Percentiles rank a stretch among this genome's conserved stretches.
Evolutionary conservation across 2,329 filamentous ascomycete species (phyloP).

Genomic region (Arthrobotrys sphaeroides): DNA sequence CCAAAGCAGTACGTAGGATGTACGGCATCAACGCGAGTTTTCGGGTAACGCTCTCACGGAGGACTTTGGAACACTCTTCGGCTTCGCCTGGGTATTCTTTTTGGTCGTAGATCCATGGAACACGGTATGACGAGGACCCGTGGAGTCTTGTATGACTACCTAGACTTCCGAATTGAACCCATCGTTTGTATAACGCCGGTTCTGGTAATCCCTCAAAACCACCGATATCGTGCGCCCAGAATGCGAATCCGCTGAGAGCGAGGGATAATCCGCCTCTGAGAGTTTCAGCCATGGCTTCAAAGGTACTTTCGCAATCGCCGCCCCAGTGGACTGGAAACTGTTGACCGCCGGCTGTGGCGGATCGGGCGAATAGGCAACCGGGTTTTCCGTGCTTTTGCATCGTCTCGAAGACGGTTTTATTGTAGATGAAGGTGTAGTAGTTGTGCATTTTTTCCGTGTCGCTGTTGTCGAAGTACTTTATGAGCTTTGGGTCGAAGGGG

Average conservation of each 20-base stretch:
- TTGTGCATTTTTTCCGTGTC: slow-evolving; percentile 78
- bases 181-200: slow-evolving; percentile 78
- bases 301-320: slow-evolving; percentile 78
- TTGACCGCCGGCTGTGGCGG: slow-evolving; percentile 74
- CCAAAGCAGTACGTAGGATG: slow-evolving; percentile 66
- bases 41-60: slow-evolving; percentile 66
- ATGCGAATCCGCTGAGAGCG: slow-evolving; percentile 72
- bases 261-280: slow-evolving; percentile 73
- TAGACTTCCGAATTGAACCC: slow-evolving; percentile 78
- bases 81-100: slow-evolving; percentile 65
- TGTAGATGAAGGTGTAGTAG: slow-evolving; percentile 78
- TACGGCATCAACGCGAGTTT: slow-evolving; percentile 71
- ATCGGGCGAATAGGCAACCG: slow-evolving; percentile 74
- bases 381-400: slow-evolving; percentile 67
- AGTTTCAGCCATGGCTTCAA: slow-evolving; percentile 77
- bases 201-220: slow-evolving; percentile 75
- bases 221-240: slow-evolving; percentile 76
- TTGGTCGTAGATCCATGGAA: slow-evolving; percentile 77
- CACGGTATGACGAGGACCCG: slow-evolving; percentile 75
- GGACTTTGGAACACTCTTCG: slow-evolving; percentile 63
- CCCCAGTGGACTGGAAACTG: slow-evolving; percentile 77
- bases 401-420: slow-evolving; percentile 74
- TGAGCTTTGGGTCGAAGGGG: slow-evolving; percentile 67
- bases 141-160: slow-evolving; percentile 77
- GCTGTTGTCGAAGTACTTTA: slow-evolving; percentile 71